phyloP scores from a whole-genome alignment of 108 stramenopile genomes.

The Epithemia pelagica region DNA sequence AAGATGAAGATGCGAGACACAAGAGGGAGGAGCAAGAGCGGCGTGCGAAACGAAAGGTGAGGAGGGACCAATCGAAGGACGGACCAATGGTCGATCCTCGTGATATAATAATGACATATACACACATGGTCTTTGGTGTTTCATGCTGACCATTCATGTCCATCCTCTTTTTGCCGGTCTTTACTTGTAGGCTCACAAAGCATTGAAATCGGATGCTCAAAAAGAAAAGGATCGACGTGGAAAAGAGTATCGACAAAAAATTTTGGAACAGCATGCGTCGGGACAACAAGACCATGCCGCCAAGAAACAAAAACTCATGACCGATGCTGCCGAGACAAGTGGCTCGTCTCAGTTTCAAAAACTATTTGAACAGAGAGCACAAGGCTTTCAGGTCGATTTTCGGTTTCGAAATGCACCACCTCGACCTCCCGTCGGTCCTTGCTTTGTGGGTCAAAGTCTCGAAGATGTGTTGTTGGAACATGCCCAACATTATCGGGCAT shows the following conservation, averaged over 20 bases:
- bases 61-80: conserved; percentile 2
- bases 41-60: conserved; percentile 75
- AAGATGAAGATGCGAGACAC: conserved; percentile 60
- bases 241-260: conserved; percentile 57
- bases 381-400: conserved; percentile 80
- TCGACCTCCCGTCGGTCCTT: conserved; percentile 83
- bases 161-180: not conserved
- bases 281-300: conserved; percentile 8
- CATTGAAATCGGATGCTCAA: conserved; percentile 52
- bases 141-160: not conserved
- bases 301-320: conserved; percentile 17
- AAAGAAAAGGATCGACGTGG: conserved; percentile 67
- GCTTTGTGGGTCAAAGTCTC: conserved; percentile 73
- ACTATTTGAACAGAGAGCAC: conserved; percentile 65
- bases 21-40: conserved; percentile 64
- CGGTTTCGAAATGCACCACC: conserved; percentile 83
- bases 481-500: conserved; percentile 59
- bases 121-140: no score
- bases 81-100: not conserved
- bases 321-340: not conserved
- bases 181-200: conserved; percentile 40
- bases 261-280: conserved; percentile 23
- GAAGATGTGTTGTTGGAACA: conserved; percentile 59
- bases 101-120: no score
- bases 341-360: conserved; percentile 54